Conservation (phyloP, 331 rosid species). For the Dryas integrifolia region DNA sequence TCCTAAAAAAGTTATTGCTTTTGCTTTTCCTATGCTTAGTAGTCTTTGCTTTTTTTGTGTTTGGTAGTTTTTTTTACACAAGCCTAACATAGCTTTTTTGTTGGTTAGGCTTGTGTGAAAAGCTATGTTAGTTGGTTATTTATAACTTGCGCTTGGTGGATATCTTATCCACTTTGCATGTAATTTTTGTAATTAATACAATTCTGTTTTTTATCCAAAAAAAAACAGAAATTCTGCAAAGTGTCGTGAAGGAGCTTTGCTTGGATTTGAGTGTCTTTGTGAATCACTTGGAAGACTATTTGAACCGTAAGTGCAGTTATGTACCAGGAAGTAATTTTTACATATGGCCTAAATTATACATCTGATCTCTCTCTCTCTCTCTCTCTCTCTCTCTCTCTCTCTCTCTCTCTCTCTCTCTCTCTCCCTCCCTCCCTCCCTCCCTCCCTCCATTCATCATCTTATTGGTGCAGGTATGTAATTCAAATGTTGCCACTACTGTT, state of each 20-base stretch:
- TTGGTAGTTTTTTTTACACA: not conserved
- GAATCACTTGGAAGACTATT: slow-evolving; percentile 88
- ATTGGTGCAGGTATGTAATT: slow-evolving; percentile 75
- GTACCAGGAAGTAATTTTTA: not conserved
- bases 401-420: not conserved
- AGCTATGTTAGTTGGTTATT: too few species aligned
- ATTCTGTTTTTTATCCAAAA: too few species aligned
- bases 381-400: not conserved
- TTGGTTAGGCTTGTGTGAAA: too few species aligned
- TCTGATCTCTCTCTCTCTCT: not conserved
- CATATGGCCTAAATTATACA: not conserved
- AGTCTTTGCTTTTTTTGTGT: not conserved
- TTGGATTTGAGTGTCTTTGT: slow-evolving; percentile 96
- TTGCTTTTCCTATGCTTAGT: too few species aligned
- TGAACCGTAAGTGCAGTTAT: slow-evolving; percentile 66
- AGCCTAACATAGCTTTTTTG: not conserved
- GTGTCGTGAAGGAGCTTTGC: slow-evolving; percentile 88
- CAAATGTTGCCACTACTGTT: slow-evolving; percentile 85
- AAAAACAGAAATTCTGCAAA: slow-evolving; percentile 82
- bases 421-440: not conserved
- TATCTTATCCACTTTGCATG: too few species aligned
- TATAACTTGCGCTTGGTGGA: too few species aligned
- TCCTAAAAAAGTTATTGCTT: too few species aligned
- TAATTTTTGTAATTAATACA: too few species aligned
- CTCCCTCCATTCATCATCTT: slow-evolving; percentile 7